These are phyloP conservation scores for Hymenoscyphus occultus DNA, from an alignment of 2,329 filamentous ascomycete genomes.

Conservation along the genomic window DNA sequence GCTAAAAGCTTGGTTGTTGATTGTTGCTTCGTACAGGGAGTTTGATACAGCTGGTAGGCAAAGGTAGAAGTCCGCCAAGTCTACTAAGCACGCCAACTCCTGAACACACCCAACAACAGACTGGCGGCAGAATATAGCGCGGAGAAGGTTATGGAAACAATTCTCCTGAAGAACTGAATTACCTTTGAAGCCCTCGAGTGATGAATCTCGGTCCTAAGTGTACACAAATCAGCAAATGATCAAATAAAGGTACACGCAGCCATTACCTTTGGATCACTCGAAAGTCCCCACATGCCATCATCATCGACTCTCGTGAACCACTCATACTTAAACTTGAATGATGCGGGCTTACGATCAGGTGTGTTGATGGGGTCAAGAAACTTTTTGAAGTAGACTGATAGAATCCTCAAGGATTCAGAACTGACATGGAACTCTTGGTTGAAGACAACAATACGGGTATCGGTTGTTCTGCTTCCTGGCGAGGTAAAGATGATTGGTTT, in stretches of 20 bases:
- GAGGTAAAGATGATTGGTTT: slow-evolving; percentile 9
- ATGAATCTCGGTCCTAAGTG: background rate
- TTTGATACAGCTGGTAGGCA: slow-evolving; percentile 14
- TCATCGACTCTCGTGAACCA: slow-evolving; percentile 10
- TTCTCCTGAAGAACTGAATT: background rate
- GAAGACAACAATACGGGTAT: slow-evolving; percentile 19
- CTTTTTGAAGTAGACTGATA: slow-evolving; percentile 20
- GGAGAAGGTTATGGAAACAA: slow-evolving; percentile 15
- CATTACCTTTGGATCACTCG: slow-evolving; percentile 8
- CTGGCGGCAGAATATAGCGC: slow-evolving; percentile 8
- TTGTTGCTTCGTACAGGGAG: slow-evolving; percentile 9
- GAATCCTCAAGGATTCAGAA: slow-evolving; percentile 12
- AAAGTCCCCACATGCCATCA: slow-evolving; percentile 3
- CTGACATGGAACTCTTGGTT: slow-evolving; percentile 19
- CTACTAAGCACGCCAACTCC: background rate
- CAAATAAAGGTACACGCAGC: background rate
- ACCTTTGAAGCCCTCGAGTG: background rate
- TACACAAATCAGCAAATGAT: background rate
- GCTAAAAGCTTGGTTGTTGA: slow-evolving; percentile 4
- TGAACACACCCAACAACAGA: background rate
- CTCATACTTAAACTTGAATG: background rate
- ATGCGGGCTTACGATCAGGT: background rate
- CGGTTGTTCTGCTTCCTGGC: slow-evolving; percentile 13
- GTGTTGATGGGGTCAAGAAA: slow-evolving; percentile 5
- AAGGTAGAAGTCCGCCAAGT: slow-evolving; percentile 12